Conservation (phyloP, 2,329 filamentous ascomycete species). For the Malbranchea cinnamomea region DNA sequence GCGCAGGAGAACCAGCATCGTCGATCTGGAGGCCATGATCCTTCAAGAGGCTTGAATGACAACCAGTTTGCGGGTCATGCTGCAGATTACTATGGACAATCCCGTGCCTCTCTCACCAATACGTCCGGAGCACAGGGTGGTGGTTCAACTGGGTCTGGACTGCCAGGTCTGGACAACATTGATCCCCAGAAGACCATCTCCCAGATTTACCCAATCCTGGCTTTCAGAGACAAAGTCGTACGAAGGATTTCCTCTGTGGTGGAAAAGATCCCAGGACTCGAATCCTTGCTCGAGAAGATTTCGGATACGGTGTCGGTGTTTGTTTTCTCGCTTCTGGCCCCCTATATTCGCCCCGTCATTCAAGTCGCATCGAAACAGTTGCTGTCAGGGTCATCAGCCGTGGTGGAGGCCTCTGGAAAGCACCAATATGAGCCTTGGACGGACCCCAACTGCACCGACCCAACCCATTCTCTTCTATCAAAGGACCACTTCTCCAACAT, state of each 20-base stretch:
- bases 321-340: slow-evolving; percentile 75
- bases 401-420: slow-evolving; percentile 52
- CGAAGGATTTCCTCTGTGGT: slow-evolving; percentile 72
- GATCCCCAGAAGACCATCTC: slow-evolving; percentile 62
- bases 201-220: slow-evolving; percentile 87
- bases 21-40: slow-evolving; percentile 15
- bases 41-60: slow-evolving; percentile 12
- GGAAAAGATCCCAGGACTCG: slow-evolving; percentile 80
- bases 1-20: slow-evolving; percentile 41
- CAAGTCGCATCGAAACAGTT: slow-evolving; percentile 68
- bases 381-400: slow-evolving; percentile 68
- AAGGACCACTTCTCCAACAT: slow-evolving; percentile 76
- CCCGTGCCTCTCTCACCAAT: slow-evolving; percentile 1
- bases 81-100: slow-evolving; percentile 4
- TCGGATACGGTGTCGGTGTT: slow-evolving; percentile 87
- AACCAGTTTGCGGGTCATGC: no score
- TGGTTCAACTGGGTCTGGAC: slow-evolving; percentile 33
- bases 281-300: slow-evolving; percentile 82
- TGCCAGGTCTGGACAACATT: slow-evolving; percentile 64
- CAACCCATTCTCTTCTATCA: slow-evolving; percentile 68
- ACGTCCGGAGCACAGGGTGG: not conserved
- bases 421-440: slow-evolving; percentile 71
- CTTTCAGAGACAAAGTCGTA: slow-evolving; percentile 88
- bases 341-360: slow-evolving; percentile 86
- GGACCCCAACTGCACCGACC: slow-evolving; percentile 58